Evolutionary conservation across 1,284 basidiomycete genomes (phyloP), one percentile per base, ranked within the genome.

Genomic region (Sporisorium reilianum): DNA sequence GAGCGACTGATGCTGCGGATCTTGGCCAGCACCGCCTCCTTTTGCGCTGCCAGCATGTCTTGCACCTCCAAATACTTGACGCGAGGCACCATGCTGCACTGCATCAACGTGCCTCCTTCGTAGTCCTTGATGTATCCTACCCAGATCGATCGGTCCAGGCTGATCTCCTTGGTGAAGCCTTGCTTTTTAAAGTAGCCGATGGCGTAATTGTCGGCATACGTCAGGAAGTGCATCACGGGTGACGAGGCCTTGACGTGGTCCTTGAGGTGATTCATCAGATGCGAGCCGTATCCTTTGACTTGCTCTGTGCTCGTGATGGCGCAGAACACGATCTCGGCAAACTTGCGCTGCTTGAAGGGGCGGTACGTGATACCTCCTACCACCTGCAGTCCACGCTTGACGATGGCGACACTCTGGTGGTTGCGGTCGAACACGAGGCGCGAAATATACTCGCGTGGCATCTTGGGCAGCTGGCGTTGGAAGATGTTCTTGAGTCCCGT

Each of bases 71-170:
- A 88, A 81, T 99, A 99, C 82, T 94, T 90, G 72, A 99, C 90
- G 79, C 93, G 92, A 25, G 90, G 91, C 22, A 99, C 87, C 93
- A 99, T 93, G 5, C 91, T 92, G 83, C 97, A 99, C 86, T 89
- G 95, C 96, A 99, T 98, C 86, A 99, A 93, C 48, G 97, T 99
- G n/a, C 95, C 96, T 50, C 97, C 97, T 85, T 99, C 97, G 85
- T 99, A 99, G 85, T 99, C 97, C 86, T 99, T 99, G 90, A 99
- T 99, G 85, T 99, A 99, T 1, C 96, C 97, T 0, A 96, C 95
- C 97, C 97, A 99, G 4, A 92, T 88, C 2, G 93, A 91, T 41
- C 95, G 90, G 64, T 93, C 91, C 20, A 97, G 89, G 0, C 91
- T 92, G 76, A 99, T 97, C 75, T 99, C 95, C 85, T 98, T 99